These are phyloP conservation scores for Elaeis oleifera DNA, from an alignment of 202 grass and related monocot species.

Conservation along the genomic window DNA sequence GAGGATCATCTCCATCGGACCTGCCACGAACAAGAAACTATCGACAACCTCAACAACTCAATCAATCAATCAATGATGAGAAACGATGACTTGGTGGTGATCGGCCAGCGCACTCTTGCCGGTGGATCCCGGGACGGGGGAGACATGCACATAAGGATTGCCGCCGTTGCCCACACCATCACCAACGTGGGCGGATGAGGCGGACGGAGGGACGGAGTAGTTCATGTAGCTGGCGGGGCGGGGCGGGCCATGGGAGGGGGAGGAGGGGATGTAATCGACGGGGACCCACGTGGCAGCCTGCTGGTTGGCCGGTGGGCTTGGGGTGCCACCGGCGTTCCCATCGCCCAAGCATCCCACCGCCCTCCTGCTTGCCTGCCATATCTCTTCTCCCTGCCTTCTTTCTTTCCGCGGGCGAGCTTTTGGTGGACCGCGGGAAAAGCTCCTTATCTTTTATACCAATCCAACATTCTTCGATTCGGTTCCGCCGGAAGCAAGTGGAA, in stretches of 20 bases:
- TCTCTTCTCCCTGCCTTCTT: too few species aligned
- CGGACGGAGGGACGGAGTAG: slow-evolving; percentile 17
- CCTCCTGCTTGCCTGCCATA: background rate
- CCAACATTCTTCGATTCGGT: too few species aligned
- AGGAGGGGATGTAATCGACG: background rate
- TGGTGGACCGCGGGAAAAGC: too few species aligned
- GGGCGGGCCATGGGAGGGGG: background rate
- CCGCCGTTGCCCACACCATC: slow-evolving; percentile 20
- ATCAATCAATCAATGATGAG: slow-evolving; percentile 1
- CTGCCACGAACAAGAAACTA: background rate
- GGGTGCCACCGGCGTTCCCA: slow-evolving; percentile 30
- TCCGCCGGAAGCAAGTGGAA: too few species aligned
- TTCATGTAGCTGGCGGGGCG: background rate
- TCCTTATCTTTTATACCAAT: too few species aligned
- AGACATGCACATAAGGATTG: slow-evolving; percentile 74
- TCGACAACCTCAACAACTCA: background rate
- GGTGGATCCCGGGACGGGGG: slow-evolving; percentile 37
- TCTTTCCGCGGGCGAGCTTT: too few species aligned
- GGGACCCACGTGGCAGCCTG: slow-evolving; percentile 16
- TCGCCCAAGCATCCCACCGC: slow-evolving; percentile 15
- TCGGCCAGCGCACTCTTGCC: slow-evolving; percentile 38
- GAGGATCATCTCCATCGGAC: slow-evolving; percentile 33
- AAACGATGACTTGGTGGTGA: background rate
- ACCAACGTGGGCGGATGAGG: slow-evolving; percentile 33
- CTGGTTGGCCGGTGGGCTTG: slow-evolving; percentile 17